Base-by-base conservation (phyloP, 2,329 filamentous ascomycete genomes). In the Juglanconis sp. region DNA sequence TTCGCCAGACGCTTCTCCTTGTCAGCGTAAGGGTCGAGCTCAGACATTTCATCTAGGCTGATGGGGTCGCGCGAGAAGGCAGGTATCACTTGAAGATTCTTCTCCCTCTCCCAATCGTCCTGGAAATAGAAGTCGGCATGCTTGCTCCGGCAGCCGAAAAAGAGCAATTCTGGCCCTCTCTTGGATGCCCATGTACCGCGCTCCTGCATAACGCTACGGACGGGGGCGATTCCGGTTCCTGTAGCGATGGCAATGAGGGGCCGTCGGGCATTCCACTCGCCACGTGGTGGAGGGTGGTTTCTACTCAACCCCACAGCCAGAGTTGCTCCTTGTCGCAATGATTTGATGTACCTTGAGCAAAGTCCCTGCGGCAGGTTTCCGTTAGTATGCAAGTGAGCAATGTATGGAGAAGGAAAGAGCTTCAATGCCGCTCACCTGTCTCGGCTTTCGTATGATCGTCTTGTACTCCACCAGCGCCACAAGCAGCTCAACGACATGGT, bases 391-490 rank as follows among this genome's bases (percentile, higher is more conserved):
- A 9, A 35, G 13, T 24, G 24, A 6, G 32, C n/a, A 8, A 17
- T 34, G 44, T 11, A 15, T 9, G n/a, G 8, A 44, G 6, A 40
- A 50, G 46, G 8, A 7, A n/a, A 17, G 32, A 15, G 15, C 2
- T 48, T 24, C 6, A n/a, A 48, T 32, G 6, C 30, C 34, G 48
- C 61, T 24, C 38, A 61, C 61, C 48, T 94, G 84, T 17, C 95
- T 85, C 3, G 90, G 88, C 63, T 90, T 89, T 69, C 90, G 91
- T 62, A 96, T 89, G 34, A 96, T 86, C 1, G 93, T 96, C 64
- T 87, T 86, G 73, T 96, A 98, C 71, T 94, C 92, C 62, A 99
- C 93, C 59, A 98, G 88, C 0, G 95, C 93, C 47, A 93, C 84
- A 3, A 96, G 77, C 3, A 97, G 79, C 57, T 96, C 88, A 30